These are phyloP conservation scores for Mortierella claussenii DNA, from an alignment of 192 early-diverging fungal species.

Conservation along the genomic window DNA sequence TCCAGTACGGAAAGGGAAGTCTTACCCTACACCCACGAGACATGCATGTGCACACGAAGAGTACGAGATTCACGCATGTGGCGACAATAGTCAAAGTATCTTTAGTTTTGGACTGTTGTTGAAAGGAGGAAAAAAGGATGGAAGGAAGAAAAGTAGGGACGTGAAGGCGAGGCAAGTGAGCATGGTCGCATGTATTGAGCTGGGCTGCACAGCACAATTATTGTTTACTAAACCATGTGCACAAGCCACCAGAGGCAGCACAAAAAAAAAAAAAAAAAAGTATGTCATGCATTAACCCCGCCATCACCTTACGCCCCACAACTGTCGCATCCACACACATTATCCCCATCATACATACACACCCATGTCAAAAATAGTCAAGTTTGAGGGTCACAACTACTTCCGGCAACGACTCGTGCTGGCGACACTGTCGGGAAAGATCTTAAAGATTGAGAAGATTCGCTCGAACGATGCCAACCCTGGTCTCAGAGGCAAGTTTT, in stretches of 20 bases:
- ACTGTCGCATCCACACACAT: not conserved
- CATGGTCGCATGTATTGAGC: too few species aligned
- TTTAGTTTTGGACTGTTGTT: too few species aligned
- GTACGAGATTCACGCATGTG: too few species aligned
- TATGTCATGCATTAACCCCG: not conserved
- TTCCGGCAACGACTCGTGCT: conserved; percentile 92
- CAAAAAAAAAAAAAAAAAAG: conserved; percentile 3
- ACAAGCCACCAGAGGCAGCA: not conserved
- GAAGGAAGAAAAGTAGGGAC: too few species aligned
- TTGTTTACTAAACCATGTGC: conserved; percentile 3
- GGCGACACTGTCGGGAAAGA: conserved; percentile 82
- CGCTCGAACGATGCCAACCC: conserved; percentile 87
- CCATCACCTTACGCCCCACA: too few species aligned
- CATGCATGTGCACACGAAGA: too few species aligned
- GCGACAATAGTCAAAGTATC: too few species aligned
- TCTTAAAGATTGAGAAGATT: conserved; percentile 91
- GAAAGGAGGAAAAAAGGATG: too few species aligned
- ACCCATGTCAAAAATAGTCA: conserved; percentile 56
- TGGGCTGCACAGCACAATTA: too few species aligned
- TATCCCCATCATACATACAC: not conserved
- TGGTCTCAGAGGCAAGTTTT: conserved; percentile 80
- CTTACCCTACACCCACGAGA: too few species aligned
- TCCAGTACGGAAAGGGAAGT: too few species aligned
- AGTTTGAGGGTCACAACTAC: conserved; percentile 86
- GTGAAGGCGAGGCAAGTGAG: too few species aligned